These are phyloP conservation scores for Rhododendron mucronatum DNA, from an alignment of 148 eudicot genomes.

Conservation along the genomic window DNA sequence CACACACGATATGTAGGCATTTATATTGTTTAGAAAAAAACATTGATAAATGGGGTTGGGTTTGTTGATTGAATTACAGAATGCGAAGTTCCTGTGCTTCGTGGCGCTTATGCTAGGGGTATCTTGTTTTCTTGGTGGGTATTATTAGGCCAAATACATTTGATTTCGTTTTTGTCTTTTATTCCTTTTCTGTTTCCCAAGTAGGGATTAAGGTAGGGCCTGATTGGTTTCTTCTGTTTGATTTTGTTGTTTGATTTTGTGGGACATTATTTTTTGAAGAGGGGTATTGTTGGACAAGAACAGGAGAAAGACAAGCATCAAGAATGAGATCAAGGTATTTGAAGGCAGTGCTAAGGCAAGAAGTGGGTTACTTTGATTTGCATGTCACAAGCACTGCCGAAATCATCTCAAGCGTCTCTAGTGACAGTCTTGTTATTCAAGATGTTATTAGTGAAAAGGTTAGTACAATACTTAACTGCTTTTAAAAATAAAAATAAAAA, in stretches of 20 bases:
- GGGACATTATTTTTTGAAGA: slow-evolving; percentile 22
- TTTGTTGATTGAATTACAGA: slow-evolving; percentile 35
- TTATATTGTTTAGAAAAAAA: neutral
- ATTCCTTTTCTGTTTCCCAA: neutral
- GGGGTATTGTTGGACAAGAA: slow-evolving; percentile 86
- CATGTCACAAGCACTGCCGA: slow-evolving; percentile 66
- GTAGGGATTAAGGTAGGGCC: neutral
- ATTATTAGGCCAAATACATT: neutral
- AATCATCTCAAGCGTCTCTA: slow-evolving; percentile 62
- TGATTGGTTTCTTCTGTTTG: neutral
- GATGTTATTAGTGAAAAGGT: slow-evolving; percentile 66
- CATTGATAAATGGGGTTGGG: neutral
- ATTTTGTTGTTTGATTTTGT: neutral
- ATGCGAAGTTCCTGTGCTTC: slow-evolving; percentile 51
- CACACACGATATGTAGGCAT: no score
- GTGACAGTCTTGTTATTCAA: slow-evolving; percentile 70
- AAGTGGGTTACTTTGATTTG: slow-evolving; percentile 70
- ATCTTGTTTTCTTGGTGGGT: slow-evolving; percentile 72
- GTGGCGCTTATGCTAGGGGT: slow-evolving; percentile 64
- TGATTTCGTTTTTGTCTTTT: neutral
- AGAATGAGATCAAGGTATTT: slow-evolving; percentile 60
- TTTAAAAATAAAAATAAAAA: no score
- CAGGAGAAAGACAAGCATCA: slow-evolving; percentile 78
- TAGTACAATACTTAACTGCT: slow-evolving; percentile 17
- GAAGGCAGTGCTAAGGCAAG: slow-evolving; percentile 75